Conservation (phyloP, 805 yeast species). For the Cyberlindnera japonica region DNA sequence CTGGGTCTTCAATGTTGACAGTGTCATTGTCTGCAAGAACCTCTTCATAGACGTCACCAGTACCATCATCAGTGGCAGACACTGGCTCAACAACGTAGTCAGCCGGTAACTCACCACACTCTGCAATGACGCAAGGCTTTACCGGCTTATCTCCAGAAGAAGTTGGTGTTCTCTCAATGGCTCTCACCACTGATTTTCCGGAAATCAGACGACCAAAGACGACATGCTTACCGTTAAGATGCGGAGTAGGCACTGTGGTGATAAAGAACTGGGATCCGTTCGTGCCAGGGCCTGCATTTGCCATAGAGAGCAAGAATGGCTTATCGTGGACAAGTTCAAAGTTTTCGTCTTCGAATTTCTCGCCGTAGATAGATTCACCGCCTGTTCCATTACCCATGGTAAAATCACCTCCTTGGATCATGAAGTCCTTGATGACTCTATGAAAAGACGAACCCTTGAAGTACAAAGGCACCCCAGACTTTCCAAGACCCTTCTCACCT, state of each 20-base stretch:
- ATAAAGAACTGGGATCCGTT: conserved; percentile 96
- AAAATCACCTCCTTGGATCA: conserved; percentile 96
- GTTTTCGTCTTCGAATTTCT: conserved; percentile 87
- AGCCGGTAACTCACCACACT: conserved; percentile 72
- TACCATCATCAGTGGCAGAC: conserved; percentile 60
- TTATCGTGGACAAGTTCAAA: conserved; percentile 70
- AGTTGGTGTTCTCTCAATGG: conserved; percentile 69
- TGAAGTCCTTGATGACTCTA: conserved; percentile 81
- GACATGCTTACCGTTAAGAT: conserved; percentile 92
- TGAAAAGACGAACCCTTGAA: conserved; percentile 91
- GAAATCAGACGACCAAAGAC: conserved; percentile 87
- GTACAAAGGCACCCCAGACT: conserved; percentile 58
- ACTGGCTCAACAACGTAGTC: conserved; percentile 49
- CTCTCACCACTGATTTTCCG: conserved; percentile 79
- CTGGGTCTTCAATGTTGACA: conserved; percentile 57
- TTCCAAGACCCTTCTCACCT: conserved; percentile 74
- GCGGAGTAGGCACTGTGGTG: conserved; percentile 91
- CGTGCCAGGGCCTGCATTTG: conserved; percentile 93
- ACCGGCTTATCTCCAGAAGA: conserved; percentile 67
- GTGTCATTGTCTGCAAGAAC: conserved; percentile 68
- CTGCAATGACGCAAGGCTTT: conserved; percentile 64
- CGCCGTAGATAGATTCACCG: conserved; percentile 81
- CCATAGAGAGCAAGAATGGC: conserved; percentile 93
- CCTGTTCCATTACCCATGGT: conserved; percentile 72
- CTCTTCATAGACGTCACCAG: conserved; percentile 82